Percentiles rank a stretch among this genome's conserved stretches.
These are phyloP conservation scores for Auricularia auricula-judae DNA, from an alignment of 768 basidiomycete species.

Conservation along the genomic window DNA sequence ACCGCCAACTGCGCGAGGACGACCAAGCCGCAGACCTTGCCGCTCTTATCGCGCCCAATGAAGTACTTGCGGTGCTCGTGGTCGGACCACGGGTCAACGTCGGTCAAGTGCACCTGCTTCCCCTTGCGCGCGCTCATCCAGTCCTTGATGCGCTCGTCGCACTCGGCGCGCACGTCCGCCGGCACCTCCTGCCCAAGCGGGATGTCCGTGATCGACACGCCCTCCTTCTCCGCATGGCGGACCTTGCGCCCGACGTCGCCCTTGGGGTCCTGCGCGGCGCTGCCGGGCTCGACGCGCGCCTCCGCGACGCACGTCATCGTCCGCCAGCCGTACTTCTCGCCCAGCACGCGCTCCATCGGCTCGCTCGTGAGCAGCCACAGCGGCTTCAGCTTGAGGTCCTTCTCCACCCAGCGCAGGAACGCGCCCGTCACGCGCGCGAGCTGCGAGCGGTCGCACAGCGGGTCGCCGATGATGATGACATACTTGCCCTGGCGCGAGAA, in stretches of 20 bases:
- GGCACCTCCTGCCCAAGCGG: constrained; percentile 26
- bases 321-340: constrained; percentile 39
- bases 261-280: constrained; percentile 28
- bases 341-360: constrained; percentile 40
- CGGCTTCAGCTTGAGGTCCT: constrained; percentile 33
- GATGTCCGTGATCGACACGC: constrained; percentile 39
- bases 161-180: constrained; percentile 30
- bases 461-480: constrained; percentile 55
- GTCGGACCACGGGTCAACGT: constrained; percentile 44
- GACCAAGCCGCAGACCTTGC: constrained; percentile 27
- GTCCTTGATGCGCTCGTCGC: constrained; percentile 41
- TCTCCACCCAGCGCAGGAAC: constrained; percentile 32
- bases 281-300: constrained; percentile 36
- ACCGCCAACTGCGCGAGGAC: constrained; percentile 31
- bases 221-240: constrained; percentile 42
- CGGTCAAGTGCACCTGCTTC: constrained; percentile 42
- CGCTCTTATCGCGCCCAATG: constrained; percentile 32
- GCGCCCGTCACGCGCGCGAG: constrained; percentile 33
- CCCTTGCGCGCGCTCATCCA: constrained; percentile 47
- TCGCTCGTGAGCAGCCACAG: constrained; percentile 52
- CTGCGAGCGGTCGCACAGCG: constrained; percentile 31
- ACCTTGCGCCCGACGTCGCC: constrained; percentile 56
- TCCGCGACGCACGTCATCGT: constrained; percentile 54
- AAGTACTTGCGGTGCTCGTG: constrained; percentile 46
- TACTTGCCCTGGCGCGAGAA: constrained; percentile 44